Base-by-base conservation (phyloP, 768 basidiomycete species). In the Royoungia palumana region DNA sequence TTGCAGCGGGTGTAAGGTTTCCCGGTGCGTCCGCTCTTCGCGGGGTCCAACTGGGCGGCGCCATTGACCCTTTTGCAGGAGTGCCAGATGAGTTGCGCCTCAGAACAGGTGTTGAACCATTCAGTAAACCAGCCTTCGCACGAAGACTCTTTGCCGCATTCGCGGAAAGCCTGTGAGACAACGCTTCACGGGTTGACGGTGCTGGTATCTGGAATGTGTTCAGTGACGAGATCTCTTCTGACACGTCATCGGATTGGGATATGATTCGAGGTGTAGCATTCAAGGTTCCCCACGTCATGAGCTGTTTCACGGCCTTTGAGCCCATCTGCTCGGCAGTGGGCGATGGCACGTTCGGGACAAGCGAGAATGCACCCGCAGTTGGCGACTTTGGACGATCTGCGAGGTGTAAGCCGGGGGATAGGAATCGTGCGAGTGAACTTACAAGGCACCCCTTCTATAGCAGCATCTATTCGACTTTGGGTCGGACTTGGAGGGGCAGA, bases 211-310 rank as follows among this genome's bases (percentile, higher is more conserved):
- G 83, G 70, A 97, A 99, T 4, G 84, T 84, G 41, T 69, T 75
- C 6, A 79, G 74, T 14, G 73, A 67, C 8, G 41, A 71, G 55
- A 56, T 60, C 70, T 57, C 62, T 46, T 77, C 76, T 3, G 70
- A 64, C 5, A 76, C 71, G 56, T 87, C 79, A 30, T 83, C 78
- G 10, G 76, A 70, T 57, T 78, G 73, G 11, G 83, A 82, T 55
- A 98, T 78, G 5, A 96, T 78, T 45, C 95, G 85, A 4, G 96
- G 96, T 9, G 96, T 98, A 14, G 89, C 86, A 55, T 85, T 82
- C 20, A 98, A 75, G 12, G 92, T 94, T 2, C 96, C 96, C 93
- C 92, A 94, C 12, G 96, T 99, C 87, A 98, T 93, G 14, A 99
- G 79, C 57, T 97, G 86, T 60, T 93, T 92, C 44, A 98, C 77